Base-by-base conservation (phyloP, 1,139 yeast genomes). In the Candida anutae region DNA sequence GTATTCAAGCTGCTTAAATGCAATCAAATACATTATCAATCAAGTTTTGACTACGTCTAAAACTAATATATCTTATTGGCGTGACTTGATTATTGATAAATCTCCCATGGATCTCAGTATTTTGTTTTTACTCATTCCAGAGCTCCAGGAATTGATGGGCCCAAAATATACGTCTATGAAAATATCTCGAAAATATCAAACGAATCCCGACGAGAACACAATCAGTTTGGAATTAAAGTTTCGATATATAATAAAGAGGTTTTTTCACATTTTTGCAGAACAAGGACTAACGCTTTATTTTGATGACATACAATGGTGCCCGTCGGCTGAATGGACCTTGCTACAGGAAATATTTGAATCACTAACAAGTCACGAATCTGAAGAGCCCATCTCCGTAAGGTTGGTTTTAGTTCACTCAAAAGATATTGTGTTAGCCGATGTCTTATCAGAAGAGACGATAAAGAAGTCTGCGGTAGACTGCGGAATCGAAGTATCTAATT, bases 231-330 rank as follows among this genome's bases (percentile, higher is more conserved):
- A 71, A 34, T 37, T 69, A 28, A 52, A 62, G 31, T 59, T 66
- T 39, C 55, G 69, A 32, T 62, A 58, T 31, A 55, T 66, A 12
- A 52, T 72, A 29, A 69, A 68, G 34, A 45, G 57, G 9, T 42
- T 72, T 22, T 62, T 61, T 31, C 55, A 62, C 16, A 42, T 71
- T 6, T 54, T 70, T 30, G 66, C 68, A 4, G 42, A 47, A 13
- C 58, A 56, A 15, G 74, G 73, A 1, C 45, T 70, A 28, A 68
- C 74, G 0, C 42, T 70, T 2, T 57, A 66, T 29, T 47, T 68
- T 22, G 77, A 71, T 39, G 74, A 71, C 43, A 44, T 67, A 18
- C 74, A 71, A 29, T 64, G 67, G 62, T 58, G 69, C 28, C 38
- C 58, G 0, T 38, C 38, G 10, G 48, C 43, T 13, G 65, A 60